Evolutionary conservation across 129 eudicot genomes (phyloP).

Genomic region (Cynara cardunculus): DNA sequence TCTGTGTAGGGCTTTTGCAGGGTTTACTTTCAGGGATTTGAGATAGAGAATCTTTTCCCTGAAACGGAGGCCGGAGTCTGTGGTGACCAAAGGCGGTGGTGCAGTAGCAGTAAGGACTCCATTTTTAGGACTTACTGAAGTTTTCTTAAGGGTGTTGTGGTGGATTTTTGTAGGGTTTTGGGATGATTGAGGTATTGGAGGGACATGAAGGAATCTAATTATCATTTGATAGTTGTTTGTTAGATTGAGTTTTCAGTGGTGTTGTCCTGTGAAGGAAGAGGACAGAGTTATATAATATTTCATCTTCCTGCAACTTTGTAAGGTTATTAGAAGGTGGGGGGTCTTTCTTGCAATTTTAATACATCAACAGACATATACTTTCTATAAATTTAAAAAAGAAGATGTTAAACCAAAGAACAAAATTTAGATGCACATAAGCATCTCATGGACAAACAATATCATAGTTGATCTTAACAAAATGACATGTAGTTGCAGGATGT

Average conservation of each 20-base stretch:
- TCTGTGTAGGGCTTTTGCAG: constrained; percentile 61
- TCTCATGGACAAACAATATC: too few relatives aligned
- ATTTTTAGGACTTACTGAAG: constrained; percentile 37
- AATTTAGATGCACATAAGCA: too few relatives aligned
- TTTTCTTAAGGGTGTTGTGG: constrained; percentile 7
- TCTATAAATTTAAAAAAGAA: too few relatives aligned
- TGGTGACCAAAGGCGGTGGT: constrained; percentile 28
- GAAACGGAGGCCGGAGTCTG: constrained; percentile 71
- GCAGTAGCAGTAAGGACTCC: constrained; percentile 19
- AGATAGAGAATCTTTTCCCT: constrained; percentile 64
- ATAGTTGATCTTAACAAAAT: too few relatives aligned
- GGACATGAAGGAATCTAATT: constrained; percentile 24
- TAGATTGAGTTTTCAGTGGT: neutral
- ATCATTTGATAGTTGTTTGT: constrained; percentile 17
- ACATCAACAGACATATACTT: neutral
- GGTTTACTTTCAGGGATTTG: constrained; percentile 55
- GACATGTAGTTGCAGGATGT: too few relatives aligned
- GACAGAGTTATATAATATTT: neutral
- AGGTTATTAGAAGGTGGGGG: neutral
- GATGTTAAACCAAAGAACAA: neutral
- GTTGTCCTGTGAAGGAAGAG: neutral
- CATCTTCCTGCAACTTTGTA: neutral
- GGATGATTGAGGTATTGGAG: constrained; percentile 14
- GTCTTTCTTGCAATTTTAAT: neutral
- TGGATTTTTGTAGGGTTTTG: constrained; percentile 20